Evolutionary conservation across 2,329 filamentous ascomycete species (phyloP).

Genomic region (Verticillium nonalfalfae): DNA sequence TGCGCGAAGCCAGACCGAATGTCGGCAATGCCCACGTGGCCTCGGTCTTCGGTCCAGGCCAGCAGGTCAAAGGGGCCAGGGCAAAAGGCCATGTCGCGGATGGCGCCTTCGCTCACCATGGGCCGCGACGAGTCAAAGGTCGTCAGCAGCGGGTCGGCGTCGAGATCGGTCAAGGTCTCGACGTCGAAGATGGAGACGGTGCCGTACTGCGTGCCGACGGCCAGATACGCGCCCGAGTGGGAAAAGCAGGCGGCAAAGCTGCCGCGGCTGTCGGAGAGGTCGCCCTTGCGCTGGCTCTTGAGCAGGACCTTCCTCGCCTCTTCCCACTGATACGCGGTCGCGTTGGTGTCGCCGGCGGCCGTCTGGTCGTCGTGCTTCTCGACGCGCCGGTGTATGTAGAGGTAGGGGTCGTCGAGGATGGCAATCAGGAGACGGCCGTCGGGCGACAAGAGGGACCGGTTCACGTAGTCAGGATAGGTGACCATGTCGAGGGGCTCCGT

Average conservation of each 20-base stretch:
- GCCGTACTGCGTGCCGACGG: slow-evolving; percentile 74
- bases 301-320: slow-evolving; percentile 46
- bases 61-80: slow-evolving; percentile 85
- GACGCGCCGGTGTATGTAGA: slow-evolving; percentile 70
- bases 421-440: slow-evolving; percentile 75
- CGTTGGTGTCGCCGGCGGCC: slow-evolving; percentile 15
- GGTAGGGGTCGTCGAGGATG: slow-evolving; percentile 79
- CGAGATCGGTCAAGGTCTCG: slow-evolving; percentile 32
- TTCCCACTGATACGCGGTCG: slow-evolving; percentile 40
- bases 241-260: slow-evolving; percentile 79
- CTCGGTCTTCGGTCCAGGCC: slow-evolving; percentile 89
- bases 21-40: slow-evolving; percentile 68
- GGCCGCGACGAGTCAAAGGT: slow-evolving; percentile 74
- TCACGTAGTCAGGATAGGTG: slow-evolving; percentile 77
- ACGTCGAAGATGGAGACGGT: slow-evolving; percentile 71
- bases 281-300: slow-evolving; percentile 49
- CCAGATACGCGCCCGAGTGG: slow-evolving; percentile 62
- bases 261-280: slow-evolving; percentile 51
- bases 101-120: slow-evolving; percentile 64
- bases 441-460: slow-evolving; percentile 89
- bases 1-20: slow-evolving; percentile 59
- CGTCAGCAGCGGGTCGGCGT: slow-evolving; percentile 60
- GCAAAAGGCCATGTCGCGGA: slow-evolving; percentile 88
- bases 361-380: slow-evolving; percentile 22
- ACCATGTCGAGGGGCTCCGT: slow-evolving; percentile 61